Conservation (phyloP, 352 stramenopile genomes). For the Phytophthora melonis region DNA sequence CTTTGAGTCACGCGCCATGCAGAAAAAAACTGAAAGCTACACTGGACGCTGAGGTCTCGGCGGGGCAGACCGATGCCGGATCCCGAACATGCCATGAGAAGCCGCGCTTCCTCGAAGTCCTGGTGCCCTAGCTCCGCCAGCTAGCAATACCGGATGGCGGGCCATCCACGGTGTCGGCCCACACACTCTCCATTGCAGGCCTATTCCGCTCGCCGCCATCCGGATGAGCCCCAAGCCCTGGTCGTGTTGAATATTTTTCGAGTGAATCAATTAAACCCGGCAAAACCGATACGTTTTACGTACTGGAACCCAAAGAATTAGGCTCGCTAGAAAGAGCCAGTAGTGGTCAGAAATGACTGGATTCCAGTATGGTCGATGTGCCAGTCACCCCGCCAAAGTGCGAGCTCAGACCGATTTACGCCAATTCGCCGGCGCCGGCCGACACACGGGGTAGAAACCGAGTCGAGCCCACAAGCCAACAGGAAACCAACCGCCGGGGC, state of each 20-base stretch:
- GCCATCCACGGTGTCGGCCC: background rate
- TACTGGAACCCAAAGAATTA: slow-evolving; percentile 27
- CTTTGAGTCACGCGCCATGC: background rate
- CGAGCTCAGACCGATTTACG: slow-evolving; percentile 6
- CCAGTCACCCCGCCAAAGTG: background rate
- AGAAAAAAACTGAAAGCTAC: background rate
- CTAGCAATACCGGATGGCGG: slow-evolving; percentile 22
- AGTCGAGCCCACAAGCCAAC: slow-evolving; percentile 15
- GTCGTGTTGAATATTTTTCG: slow-evolving; percentile 1
- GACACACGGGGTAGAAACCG: slow-evolving; percentile 33
- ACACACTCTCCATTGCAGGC: background rate
- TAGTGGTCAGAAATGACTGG: slow-evolving; percentile 21
- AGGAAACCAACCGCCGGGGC: slow-evolving; percentile 31
- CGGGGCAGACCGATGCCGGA: background rate
- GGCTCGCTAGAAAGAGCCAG: slow-evolving; percentile 22
- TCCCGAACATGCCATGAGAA: background rate
- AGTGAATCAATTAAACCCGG: background rate
- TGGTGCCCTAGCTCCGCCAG: slow-evolving; percentile 21
- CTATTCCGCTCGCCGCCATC: slow-evolving; percentile 27
- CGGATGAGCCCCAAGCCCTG: slow-evolving; percentile 13
- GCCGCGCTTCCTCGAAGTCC: background rate
- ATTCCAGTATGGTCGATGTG: slow-evolving; percentile 8
- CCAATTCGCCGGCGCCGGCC: slow-evolving; percentile 10
- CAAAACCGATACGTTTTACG: slow-evolving; percentile 17
- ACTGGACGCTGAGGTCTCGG: background rate